Evolutionary conservation across 345 rosid species (phyloP).

Genomic region (Balakata baccata): DNA sequence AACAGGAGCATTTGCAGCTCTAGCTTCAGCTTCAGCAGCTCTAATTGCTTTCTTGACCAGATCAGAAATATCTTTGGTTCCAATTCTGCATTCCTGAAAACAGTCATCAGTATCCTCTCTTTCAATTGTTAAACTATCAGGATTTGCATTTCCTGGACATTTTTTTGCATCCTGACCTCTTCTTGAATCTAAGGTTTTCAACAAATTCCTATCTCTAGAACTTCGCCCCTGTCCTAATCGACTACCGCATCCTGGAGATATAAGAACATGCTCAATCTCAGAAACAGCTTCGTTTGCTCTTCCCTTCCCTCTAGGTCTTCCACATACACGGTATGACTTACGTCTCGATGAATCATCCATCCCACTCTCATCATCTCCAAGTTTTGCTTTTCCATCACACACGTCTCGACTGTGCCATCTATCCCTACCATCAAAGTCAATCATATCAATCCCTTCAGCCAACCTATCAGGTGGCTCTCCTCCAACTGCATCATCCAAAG

Average conservation of each 20-base stretch:
- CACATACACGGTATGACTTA: conserved; percentile 49
- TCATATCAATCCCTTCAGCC: conserved; percentile 42
- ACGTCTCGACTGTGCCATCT: conserved; percentile 39
- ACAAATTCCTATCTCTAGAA: conserved; percentile 49
- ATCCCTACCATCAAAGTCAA: conserved; percentile 51
- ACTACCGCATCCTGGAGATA: conserved; percentile 68
- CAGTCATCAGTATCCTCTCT: conserved; percentile 74
- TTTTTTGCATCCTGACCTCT: conserved; percentile 52
- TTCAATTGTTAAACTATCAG: conserved; percentile 46
- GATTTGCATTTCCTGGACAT: conserved; percentile 34
- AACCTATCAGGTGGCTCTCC: conserved; percentile 42
- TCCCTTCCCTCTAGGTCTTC: conserved; percentile 70
- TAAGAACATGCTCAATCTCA: conserved; percentile 55
- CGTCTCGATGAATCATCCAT: conserved; percentile 75
- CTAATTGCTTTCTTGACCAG: conserved; percentile 76
- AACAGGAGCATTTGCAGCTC: conserved; percentile 71
- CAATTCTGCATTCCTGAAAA: conserved; percentile 73
- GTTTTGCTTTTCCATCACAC: conserved; percentile 50
- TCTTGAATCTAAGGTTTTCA: conserved; percentile 48
- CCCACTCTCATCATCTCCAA: conserved; percentile 64
- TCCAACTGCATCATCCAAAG: conserved; percentile 39
- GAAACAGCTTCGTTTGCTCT: conserved; percentile 51
- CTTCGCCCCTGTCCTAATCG: conserved; percentile 44
- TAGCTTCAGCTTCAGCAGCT: conserved; percentile 97
- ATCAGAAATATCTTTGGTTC: conserved; percentile 70